A percentile compares a stretch with the other conserved stretches of the same genome.
phyloP scores from a whole-genome alignment of 257 asterid species.

The Anisodus tanguticus region DNA sequence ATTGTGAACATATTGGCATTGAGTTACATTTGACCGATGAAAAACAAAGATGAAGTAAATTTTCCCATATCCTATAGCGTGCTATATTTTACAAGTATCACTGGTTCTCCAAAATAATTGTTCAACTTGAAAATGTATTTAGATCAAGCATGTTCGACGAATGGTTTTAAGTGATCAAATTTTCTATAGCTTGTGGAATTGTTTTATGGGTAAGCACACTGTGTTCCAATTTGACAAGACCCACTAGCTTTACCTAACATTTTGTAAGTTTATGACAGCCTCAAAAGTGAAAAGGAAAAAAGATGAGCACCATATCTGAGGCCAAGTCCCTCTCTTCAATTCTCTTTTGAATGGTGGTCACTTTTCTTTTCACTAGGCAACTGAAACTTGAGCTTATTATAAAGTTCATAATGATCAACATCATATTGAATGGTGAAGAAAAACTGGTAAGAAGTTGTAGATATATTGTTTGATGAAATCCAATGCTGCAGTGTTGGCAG shows the following conservation, averaged over 20 bases:
- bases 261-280: neutral
- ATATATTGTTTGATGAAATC: neutral
- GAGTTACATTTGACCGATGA: neutral
- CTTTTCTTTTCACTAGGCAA: conserved; percentile 5
- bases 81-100: neutral
- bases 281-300: neutral
- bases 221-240: conserved; percentile 15
- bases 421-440: neutral
- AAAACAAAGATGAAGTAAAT: conserved; percentile 9
- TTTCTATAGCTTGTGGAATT: neutral
- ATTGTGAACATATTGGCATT: neutral
- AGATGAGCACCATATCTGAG: conserved; percentile 20
- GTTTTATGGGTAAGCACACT: neutral
- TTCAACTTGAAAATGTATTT: conserved; percentile 24
- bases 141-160: neutral
- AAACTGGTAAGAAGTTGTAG: neutral
- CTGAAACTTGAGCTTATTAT: conserved; percentile 15
- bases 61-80: neutral
- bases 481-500: conserved; percentile 11
- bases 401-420: neutral
- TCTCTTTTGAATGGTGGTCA: neutral
- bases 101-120: neutral
- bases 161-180: conserved; percentile 16
- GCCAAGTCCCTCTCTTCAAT: neutral
- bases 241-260: conserved; percentile 2